Percentiles rank a stretch among this genome's conserved stretches.
These are phyloP conservation scores for Poa annua DNA, from an alignment of 176 grass and related monocot species.

Conservation along the genomic window DNA sequence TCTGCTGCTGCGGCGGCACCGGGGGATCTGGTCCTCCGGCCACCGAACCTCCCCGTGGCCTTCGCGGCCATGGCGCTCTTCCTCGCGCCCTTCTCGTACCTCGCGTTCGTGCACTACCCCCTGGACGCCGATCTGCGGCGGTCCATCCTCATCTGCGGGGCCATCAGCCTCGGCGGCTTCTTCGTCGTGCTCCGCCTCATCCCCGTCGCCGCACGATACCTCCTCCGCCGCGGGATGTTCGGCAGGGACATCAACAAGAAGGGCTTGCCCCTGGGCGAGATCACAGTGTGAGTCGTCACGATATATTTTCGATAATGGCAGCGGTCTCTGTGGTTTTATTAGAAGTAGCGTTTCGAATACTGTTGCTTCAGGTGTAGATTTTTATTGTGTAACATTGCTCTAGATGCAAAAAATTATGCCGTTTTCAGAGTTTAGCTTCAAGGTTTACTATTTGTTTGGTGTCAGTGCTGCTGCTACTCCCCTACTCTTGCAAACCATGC, in stretches of 20 bases:
- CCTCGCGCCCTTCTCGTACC: slow-evolving; percentile 89
- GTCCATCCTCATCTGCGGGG: slow-evolving; percentile 76
- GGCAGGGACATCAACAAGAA: slow-evolving; percentile 98
- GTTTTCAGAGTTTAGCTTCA: slow-evolving; percentile 16
- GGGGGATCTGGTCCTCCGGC: slow-evolving; percentile 54
- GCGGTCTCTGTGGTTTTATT: not conserved
- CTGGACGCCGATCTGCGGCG: slow-evolving; percentile 67
- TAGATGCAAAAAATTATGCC: not conserved
- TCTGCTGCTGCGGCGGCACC: not conserved
- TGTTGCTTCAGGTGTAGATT: not conserved
- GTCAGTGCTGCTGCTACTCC: not conserved
- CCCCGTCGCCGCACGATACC: slow-evolving; percentile 83
- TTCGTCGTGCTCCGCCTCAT: slow-evolving; percentile 60
- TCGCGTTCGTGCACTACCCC: slow-evolving; percentile 78
- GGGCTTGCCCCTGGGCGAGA: slow-evolving; percentile 73
- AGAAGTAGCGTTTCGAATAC: not conserved
- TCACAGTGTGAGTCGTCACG: slow-evolving; percentile 85
- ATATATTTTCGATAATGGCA: not conserved
- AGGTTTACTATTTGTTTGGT: not conserved
- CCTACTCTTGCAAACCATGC: not conserved
- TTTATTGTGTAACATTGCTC: not conserved
- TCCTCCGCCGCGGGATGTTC: slow-evolving; percentile 76
- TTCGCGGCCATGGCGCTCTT: slow-evolving; percentile 51
- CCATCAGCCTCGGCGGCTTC: slow-evolving; percentile 79
- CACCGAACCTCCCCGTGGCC: slow-evolving; percentile 65